phyloP scores from a whole-genome alignment of 2,329 filamentous ascomycete genomes.

The Epichloe sp. region DNA sequence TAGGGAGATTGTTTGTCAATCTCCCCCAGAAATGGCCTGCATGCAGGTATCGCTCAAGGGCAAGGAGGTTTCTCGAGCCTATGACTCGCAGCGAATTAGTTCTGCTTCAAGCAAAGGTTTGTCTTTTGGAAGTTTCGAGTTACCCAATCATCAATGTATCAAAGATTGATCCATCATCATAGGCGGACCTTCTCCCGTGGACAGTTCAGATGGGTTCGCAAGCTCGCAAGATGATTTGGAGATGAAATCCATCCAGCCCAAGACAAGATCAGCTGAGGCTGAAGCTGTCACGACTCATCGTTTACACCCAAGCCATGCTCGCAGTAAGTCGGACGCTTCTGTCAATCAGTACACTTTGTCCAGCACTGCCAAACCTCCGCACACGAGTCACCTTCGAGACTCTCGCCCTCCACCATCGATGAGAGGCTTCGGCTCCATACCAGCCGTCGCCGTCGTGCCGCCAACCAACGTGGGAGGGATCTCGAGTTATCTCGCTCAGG shows the following conservation, averaged over 20 bases:
- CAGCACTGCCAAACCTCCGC: constrained; percentile 7
- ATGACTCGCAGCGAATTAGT: constrained; percentile 21
- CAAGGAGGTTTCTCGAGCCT: constrained; percentile 26
- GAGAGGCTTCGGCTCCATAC: constrained; percentile 17
- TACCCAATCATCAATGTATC: not conserved
- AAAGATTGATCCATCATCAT: not conserved
- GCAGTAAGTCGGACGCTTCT: constrained; percentile 19
- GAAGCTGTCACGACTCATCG: constrained; percentile 7
- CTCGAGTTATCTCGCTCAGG: not conserved
- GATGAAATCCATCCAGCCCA: constrained; percentile 17
- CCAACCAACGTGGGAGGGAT: not conserved
- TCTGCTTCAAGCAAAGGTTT: constrained; percentile 25
- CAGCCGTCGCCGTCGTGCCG: constrained; percentile 1
- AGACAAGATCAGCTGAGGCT: constrained; percentile 2
- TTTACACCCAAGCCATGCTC: constrained; percentile 16
- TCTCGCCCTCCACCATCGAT: constrained; percentile 18
- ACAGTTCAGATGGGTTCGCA: constrained; percentile 25
- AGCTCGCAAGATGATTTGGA: constrained; percentile 28
- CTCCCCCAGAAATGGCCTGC: constrained; percentile 13
- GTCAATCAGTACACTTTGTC: constrained; percentile 10
- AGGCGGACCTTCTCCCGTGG: constrained; percentile 9
- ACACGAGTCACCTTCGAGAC: constrained; percentile 9
- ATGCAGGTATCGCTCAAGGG: constrained; percentile 24
- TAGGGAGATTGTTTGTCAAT: constrained; percentile 20
- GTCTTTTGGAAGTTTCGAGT: not conserved